These are phyloP conservation scores for Barnettozyma wickerhamii DNA, from an alignment of 805 yeast species.

Conservation along the genomic window DNA sequence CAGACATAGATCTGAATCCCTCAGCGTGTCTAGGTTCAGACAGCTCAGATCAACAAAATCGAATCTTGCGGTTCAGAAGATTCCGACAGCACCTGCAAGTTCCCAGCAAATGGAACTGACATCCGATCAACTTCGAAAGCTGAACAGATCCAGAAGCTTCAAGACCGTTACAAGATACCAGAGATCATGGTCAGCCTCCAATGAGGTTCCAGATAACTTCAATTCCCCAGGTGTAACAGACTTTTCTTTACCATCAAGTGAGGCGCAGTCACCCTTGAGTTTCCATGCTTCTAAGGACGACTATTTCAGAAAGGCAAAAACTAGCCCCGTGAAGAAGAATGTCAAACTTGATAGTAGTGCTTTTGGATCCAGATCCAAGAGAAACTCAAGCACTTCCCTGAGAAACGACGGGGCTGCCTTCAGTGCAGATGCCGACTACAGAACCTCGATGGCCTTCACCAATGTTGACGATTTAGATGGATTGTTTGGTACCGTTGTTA, in stretches of 20 bases:
- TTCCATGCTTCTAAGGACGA: conserved; percentile 7
- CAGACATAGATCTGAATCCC: conserved; percentile 25
- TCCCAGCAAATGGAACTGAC: not conserved
- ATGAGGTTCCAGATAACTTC: conserved; percentile 6
- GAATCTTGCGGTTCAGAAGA: conserved; percentile 8
- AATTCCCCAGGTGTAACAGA: conserved; percentile 2
- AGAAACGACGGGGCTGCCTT: not conserved
- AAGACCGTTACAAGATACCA: conserved; percentile 10
- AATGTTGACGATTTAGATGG: conserved; percentile 24
- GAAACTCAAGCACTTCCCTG: not conserved
- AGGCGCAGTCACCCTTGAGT: conserved; percentile 16
- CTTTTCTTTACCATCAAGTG: conserved; percentile 17
- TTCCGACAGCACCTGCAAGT: not conserved
- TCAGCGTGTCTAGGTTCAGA: conserved; percentile 15
- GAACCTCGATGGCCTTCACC: conserved; percentile 1
- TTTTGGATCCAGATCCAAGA: not conserved
- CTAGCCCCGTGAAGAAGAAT: conserved; percentile 8
- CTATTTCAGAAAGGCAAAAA: conserved; percentile 11
- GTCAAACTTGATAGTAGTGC: not conserved
- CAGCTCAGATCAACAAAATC: conserved; percentile 19
- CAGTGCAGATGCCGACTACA: not conserved
- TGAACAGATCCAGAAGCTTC: conserved; percentile 6
- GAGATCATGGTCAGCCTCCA: conserved; percentile 23
- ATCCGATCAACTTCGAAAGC: not conserved
- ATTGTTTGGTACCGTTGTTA: conserved; percentile 9